These are phyloP conservation scores for Trichosanthes cucumerina DNA, from an alignment of 306 rosid genomes.

Conservation along the genomic window DNA sequence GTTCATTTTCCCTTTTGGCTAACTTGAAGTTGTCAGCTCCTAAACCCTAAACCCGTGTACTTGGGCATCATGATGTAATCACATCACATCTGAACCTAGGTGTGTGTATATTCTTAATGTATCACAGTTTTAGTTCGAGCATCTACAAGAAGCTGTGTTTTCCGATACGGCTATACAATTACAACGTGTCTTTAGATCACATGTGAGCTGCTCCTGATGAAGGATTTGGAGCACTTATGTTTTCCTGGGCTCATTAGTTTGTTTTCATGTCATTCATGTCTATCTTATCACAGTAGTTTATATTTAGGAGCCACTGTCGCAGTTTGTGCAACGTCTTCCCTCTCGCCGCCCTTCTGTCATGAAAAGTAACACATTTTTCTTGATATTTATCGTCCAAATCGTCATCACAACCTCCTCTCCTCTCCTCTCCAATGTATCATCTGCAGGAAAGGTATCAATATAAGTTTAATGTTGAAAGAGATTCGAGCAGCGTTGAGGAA, in stretches of 20 bases:
- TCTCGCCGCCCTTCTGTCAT: background rate
- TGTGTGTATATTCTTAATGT: background rate
- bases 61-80: background rate
- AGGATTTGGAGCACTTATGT: background rate
- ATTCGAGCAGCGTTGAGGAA: conserved; percentile 66
- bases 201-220: background rate
- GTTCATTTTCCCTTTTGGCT: background rate
- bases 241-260: background rate
- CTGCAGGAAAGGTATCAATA: conserved; percentile 63
- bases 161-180: background rate
- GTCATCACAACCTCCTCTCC: background rate
- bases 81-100: background rate
- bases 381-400: background rate
- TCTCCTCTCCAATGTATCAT: background rate
- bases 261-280: background rate
- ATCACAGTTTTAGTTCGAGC: background rate
- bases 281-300: background rate
- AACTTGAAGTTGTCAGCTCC: background rate
- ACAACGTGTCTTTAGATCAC: background rate
- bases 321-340: background rate
- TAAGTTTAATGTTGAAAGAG: conserved; percentile 61
- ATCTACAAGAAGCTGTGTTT: background rate
- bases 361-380: background rate
- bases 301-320: background rate
- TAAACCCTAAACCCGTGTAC: background rate